Base-by-base conservation (phyloP, 306 rosid species). In the Begonia fuchsioides region DNA sequence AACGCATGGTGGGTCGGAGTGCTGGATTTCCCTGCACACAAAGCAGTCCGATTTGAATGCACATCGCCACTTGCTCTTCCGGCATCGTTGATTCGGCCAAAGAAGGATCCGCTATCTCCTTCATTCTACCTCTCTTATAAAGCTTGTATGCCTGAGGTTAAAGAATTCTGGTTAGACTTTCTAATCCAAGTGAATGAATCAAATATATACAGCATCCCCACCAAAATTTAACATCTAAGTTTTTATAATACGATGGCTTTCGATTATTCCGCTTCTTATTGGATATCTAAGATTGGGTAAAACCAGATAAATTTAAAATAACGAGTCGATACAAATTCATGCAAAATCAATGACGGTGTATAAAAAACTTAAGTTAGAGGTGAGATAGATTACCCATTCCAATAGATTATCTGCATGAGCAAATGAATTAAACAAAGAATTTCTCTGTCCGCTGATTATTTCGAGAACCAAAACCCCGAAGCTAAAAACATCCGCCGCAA, bases 381-480 rank as follows among this genome's bases (percentile, higher is more conserved):
- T 19, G 17, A 20, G 39, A 11, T 38, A 56, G 46, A 73, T 73
- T 73, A 77, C 83, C 79, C 79, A 77, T 6, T 74, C 78, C 19
- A 70, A 68, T 44, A 75, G 72, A 68, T 53, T 71, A 18, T 66
- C 76, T 1, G 67, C 72, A n/a, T 70, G 69, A 0, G 35, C 43
- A 13, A 48, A 39, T 48, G 50, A 17, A 63, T 47, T 54, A 51
- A 72, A 62, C 0, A 70, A 38, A 1, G 70, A 77, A 62, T 90
- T 90, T 45, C 93, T 50, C 10, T 82, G 93, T 49, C 86, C 77
- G 0, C 72, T 85, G 49, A 85, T 79, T 55, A 90, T 72, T 67
- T 90, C 98, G 57, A 90, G 54, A 16, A 85, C 80, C 68, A 90
- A 16, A 64, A 90, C 98, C 8, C 98, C 98, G 12, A 68, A 90